Conservation (phyloP, 169 alveolate species). For the Amoebophrya sp. region DNA sequence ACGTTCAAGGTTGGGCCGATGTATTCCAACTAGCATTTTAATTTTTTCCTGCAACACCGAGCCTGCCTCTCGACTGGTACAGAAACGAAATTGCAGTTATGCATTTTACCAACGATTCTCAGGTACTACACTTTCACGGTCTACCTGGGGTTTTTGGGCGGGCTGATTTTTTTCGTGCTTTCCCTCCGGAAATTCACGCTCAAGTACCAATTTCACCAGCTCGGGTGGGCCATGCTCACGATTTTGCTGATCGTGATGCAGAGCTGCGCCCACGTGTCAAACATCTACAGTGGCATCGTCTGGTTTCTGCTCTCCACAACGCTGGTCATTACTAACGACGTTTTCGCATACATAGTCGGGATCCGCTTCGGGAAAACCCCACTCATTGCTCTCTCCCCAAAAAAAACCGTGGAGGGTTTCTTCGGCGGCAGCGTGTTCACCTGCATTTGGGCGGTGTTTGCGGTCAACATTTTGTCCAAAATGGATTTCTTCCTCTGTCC, state of each 20-base stretch:
- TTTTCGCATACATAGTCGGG: constrained; percentile 91
- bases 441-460: constrained; percentile 51
- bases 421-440: constrained; percentile 74
- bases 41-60: no score
- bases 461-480: constrained; percentile 55
- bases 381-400: constrained; percentile 91
- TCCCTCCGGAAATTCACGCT: constrained; percentile 76
- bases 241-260: constrained; percentile 65
- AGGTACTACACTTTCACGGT: constrained; percentile 78
- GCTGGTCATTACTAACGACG: constrained; percentile 88
- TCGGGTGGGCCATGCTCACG: constrained; percentile 72
- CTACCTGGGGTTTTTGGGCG: constrained; percentile 70
- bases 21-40: no score
- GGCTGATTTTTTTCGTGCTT: constrained; percentile 82
- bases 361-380: constrained; percentile 85
- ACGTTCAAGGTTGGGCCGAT: no score
- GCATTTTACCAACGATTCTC: no score
- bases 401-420: constrained; percentile 98
- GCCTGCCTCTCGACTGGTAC: no score
- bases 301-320: constrained; percentile 94
- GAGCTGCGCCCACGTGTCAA: constrained; percentile 69
- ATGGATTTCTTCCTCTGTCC: constrained; percentile 77
- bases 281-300: constrained; percentile 84
- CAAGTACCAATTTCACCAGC: constrained; percentile 85
- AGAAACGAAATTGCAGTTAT: no score